Evolutionary conservation across 352 stramenopile species (phyloP), one percentile per base, ranked within the genome.

Genomic region (Globisporangium acanthophoron): DNA sequence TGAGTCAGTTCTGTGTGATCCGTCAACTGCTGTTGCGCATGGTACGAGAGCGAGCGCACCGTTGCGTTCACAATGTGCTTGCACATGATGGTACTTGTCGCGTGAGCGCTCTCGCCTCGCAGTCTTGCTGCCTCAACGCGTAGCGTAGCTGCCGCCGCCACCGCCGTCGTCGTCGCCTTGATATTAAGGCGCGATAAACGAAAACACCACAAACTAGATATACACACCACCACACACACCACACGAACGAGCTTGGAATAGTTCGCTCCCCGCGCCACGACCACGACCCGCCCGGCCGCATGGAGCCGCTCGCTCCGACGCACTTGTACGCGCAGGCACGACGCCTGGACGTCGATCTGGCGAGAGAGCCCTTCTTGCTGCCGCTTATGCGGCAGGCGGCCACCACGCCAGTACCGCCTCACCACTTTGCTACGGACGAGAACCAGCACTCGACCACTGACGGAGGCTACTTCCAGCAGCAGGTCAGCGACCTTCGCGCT

Each of bases 321-420:
- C 71, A 87, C 49, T 52, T 90, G n/a, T 66, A 79, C 50, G 65
- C 58, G 2, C 66, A 74, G 49, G 79, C 77, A 8, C 52, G 49
- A 31, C 61, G 54, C 31, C 77, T 80, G 48, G 53, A 65, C 27
- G 74, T 88, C 31, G 70, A 88, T 39, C 58, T 90, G 24, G 50
- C 48, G 43, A 52, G 31, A 6, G 77, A 90, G 40, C 73, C 73
- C 15, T 84, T 77, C 40, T 49, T 90, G 37, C 50, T 87, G 15
- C 66, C 66, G 31, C 53, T 87, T 33, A 60, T 87, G 48, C 78
- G 77, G 53, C 73, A 85, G 54, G 75, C 66, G 18, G 75, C 66
- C 2, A 59, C 65, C 9, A 87, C 64, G 20, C 79, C 77, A 3
- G 59, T 74, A 29, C 76, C 74, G 18, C 79, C 74, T 5, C 64